phyloP scores from a whole-genome alignment of 2,329 filamentous ascomycete species.

The Colletotrichum kahawae region DNA sequence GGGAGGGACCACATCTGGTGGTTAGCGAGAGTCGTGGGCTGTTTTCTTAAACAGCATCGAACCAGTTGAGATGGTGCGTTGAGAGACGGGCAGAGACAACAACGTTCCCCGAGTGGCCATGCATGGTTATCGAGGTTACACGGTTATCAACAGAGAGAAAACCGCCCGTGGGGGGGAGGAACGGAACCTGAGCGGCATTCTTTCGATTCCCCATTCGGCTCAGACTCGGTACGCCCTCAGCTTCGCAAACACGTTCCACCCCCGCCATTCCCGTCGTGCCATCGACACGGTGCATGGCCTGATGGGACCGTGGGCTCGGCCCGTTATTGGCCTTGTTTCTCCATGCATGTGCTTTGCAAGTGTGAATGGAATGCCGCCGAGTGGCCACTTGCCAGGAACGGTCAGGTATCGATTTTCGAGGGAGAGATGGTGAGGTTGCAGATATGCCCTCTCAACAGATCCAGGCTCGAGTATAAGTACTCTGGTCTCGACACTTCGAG shows the following conservation, averaged over 20 bases:
- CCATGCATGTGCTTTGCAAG: neutral
- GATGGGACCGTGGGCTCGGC: neutral
- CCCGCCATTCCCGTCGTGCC: conserved; percentile 15
- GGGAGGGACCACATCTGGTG: neutral
- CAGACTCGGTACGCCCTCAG: neutral
- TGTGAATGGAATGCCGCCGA: conserved; percentile 1
- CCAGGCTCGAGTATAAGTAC: neutral
- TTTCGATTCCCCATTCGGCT: neutral
- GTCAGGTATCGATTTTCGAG: neutral
- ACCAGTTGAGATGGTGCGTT: neutral
- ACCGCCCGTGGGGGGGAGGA: neutral
- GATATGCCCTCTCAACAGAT: conserved; percentile 11
- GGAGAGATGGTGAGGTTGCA: neutral
- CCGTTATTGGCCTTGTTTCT: conserved; percentile 14
- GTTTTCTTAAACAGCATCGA: neutral
- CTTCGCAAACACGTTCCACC: neutral
- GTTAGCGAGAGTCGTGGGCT: neutral
- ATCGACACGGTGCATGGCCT: neutral
- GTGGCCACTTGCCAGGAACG: conserved; percentile 10
- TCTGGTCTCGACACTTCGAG: neutral
- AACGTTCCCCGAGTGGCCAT: neutral
- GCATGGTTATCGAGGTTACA: neutral
- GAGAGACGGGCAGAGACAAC: neutral
- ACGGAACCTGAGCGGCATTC: neutral
- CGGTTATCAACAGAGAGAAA: neutral